phyloP scores from a whole-genome alignment of 768 basidiomycete genomes.

The Trametes maxima region DNA sequence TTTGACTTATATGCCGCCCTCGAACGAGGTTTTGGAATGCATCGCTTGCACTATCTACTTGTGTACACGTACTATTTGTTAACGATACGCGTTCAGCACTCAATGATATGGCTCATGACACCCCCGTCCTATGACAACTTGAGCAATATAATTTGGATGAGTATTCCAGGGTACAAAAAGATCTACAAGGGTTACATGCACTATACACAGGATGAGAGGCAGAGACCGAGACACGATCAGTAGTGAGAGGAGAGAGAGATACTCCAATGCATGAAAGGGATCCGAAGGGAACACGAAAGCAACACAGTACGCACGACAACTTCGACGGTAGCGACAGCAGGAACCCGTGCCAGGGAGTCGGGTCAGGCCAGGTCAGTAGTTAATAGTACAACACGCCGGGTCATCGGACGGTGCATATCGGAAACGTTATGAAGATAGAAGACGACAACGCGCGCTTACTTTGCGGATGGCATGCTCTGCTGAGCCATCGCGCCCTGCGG shows the following conservation, averaged over 20 bases:
- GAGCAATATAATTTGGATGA: too few species aligned
- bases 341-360: too few species aligned
- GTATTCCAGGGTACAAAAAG: not conserved
- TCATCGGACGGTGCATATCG: not conserved
- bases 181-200: not conserved
- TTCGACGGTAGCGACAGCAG: too few species aligned
- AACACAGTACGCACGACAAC: not conserved
- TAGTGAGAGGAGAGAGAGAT: not conserved
- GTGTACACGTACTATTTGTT: too few species aligned
- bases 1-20: not conserved
- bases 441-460: not conserved
- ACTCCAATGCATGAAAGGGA: not conserved
- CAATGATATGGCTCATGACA: too few species aligned
- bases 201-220: not conserved
- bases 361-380: not conserved
- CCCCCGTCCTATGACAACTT: too few species aligned
- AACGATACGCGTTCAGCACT: too few species aligned
- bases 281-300: not conserved
- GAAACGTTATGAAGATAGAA: not conserved
- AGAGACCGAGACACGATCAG: not conserved
- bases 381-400: not conserved
- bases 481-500: not conserved
- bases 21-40: too few species aligned
- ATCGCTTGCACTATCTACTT: too few species aligned
- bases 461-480: conserved; percentile 4